These are phyloP conservation scores for Cryptosporidium ryanae DNA, from an alignment of 169 alveolate genomes.

Conservation along the genomic window DNA sequence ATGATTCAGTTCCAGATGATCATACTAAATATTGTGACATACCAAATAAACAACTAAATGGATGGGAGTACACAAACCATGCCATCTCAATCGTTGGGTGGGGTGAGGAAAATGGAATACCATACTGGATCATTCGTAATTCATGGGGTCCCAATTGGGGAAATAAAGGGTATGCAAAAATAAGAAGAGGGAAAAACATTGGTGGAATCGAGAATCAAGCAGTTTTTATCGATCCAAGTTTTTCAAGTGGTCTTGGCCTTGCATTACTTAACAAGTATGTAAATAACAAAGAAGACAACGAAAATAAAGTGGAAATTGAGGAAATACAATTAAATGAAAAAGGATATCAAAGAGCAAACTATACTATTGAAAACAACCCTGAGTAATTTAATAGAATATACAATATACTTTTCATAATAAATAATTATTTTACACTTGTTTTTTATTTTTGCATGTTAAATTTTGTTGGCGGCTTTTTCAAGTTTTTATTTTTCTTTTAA, in stretches of 20 bases:
- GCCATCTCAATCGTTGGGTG: conserved; percentile 90
- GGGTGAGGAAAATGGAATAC: conserved; percentile 85
- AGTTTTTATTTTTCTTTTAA: too few relatives aligned
- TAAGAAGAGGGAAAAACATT: conserved; percentile 83
- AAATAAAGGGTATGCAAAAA: conserved; percentile 82
- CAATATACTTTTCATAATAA: too few relatives aligned
- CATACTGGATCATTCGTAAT: conserved; percentile 88
- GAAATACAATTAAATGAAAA: too few relatives aligned
- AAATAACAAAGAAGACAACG: background rate
- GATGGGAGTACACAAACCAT: conserved; percentile 92
- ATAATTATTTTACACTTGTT: too few relatives aligned
- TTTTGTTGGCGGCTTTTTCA: too few relatives aligned
- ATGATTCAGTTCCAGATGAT: conserved; percentile 75
- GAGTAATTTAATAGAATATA: too few relatives aligned
- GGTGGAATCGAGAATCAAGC: conserved; percentile 90
- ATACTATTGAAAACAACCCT: too few relatives aligned
- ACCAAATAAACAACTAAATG: conserved; percentile 84
- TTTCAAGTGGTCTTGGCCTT: conserved; percentile 80
- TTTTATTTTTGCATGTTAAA: too few relatives aligned
- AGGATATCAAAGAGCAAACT: too few relatives aligned
- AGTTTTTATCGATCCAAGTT: conserved; percentile 88
- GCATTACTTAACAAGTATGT: conserved; percentile 25
- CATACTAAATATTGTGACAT: conserved; percentile 87
- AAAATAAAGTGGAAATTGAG: too few relatives aligned
- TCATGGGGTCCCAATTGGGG: conserved; percentile 89